Evolutionary conservation across 176 grass and related monocot species (phyloP).

Genomic region (Aegilops bicornis): DNA sequence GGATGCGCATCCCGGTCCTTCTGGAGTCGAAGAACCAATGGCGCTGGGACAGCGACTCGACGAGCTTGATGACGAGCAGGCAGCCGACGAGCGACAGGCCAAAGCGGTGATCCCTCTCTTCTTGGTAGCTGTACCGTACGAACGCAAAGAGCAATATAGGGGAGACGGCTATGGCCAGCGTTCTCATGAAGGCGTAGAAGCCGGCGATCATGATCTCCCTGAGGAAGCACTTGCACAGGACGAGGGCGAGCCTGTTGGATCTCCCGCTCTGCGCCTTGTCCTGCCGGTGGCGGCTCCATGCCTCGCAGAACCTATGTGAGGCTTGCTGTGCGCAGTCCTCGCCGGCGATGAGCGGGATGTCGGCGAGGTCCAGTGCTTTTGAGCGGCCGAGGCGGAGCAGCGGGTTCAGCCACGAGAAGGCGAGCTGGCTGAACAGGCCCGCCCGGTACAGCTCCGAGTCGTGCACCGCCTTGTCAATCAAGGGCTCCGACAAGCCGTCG

Average conservation of each 20-base stretch:
- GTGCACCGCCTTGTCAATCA: constrained; percentile 30
- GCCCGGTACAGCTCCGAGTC: constrained; percentile 39
- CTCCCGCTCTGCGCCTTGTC: constrained; percentile 38
- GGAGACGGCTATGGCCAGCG: constrained; percentile 30
- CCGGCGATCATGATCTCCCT: constrained; percentile 58
- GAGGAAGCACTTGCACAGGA: constrained; percentile 59
- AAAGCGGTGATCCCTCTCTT: constrained; percentile 34
- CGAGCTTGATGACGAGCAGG: constrained; percentile 60
- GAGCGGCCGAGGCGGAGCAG: constrained; percentile 66
- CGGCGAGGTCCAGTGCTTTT: constrained; percentile 58
- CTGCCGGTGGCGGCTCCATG: constrained; percentile 49
- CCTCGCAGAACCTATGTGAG: constrained; percentile 43
- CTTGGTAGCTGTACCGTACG: constrained; percentile 52
- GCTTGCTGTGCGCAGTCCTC: constrained; percentile 54
- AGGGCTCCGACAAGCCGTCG: constrained; percentile 41
- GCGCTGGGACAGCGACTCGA: constrained; percentile 77
- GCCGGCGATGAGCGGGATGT: constrained; percentile 60
- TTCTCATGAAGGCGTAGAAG: constrained; percentile 66
- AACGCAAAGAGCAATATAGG: constrained; percentile 73
- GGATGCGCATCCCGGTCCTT: constrained; percentile 72
- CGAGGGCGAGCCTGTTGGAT: constrained; percentile 37
- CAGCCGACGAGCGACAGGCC: constrained; percentile 50
- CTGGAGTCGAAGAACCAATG: constrained; percentile 84
- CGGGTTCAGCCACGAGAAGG: constrained; percentile 86
- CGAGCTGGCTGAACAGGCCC: constrained; percentile 54